Evolutionary conservation across 495 filamentous ascomycete species (phyloP).

Genomic region (Xylaria intraflava): DNA sequence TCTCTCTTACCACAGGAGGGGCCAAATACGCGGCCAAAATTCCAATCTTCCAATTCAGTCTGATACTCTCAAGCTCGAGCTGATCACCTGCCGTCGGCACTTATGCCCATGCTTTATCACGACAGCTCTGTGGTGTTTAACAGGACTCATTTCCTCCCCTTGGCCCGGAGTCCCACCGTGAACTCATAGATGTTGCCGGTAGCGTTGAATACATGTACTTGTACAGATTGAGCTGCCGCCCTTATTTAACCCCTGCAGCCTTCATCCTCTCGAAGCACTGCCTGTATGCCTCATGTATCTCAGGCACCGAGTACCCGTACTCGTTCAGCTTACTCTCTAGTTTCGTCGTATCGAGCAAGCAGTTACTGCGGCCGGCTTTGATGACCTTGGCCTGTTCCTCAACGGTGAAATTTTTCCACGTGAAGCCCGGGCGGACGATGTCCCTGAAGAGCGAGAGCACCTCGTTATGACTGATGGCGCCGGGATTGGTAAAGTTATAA

Average conservation of each 20-base stretch:
- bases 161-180: not conserved
- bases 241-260: slow-evolving; percentile 45
- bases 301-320: slow-evolving; percentile 51
- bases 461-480: slow-evolving; percentile 62
- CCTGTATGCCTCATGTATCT: slow-evolving; percentile 56
- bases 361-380: slow-evolving; percentile 60
- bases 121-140: not conserved
- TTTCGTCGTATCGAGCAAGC: slow-evolving; percentile 56
- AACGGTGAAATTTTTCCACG: slow-evolving; percentile 60
- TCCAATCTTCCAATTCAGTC: not conserved
- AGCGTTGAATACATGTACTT: not conserved
- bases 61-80: not conserved
- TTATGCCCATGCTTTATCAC: not conserved
- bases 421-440: slow-evolving; percentile 53
- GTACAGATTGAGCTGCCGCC: not conserved
- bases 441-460: slow-evolving; percentile 55
- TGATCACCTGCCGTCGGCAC: not conserved
- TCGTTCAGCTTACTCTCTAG: slow-evolving; percentile 52
- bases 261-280: slow-evolving; percentile 60
- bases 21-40: not conserved
- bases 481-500: slow-evolving; percentile 64
- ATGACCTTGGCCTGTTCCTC: slow-evolving; percentile 62
- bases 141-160: not conserved
- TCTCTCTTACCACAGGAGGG: not conserved
- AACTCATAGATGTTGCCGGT: not conserved